phyloP scores from a whole-genome alignment of 495 filamentous ascomycete genomes.

The Amorphotheca resinae region DNA sequence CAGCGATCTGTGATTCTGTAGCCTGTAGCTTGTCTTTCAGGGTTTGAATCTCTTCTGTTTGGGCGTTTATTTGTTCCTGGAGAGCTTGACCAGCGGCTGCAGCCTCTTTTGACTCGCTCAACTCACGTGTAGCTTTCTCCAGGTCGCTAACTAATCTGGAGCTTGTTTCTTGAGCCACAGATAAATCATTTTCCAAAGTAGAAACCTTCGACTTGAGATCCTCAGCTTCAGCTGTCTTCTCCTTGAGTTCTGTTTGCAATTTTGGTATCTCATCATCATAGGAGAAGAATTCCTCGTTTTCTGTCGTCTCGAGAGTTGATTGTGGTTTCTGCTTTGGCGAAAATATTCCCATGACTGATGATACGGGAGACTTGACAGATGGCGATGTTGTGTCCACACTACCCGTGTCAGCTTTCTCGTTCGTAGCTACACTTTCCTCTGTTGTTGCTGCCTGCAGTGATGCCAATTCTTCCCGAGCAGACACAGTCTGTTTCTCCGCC shows the following conservation, averaged over 20 bases:
- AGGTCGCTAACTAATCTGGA: conserved; percentile 29
- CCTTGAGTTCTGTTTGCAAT: conserved; percentile 46
- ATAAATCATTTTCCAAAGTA: conserved; percentile 29
- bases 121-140: conserved; percentile 32
- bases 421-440: conserved; percentile 7
- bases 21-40: conserved; percentile 32
- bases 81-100: conserved; percentile 25
- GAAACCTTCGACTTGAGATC: conserved; percentile 49
- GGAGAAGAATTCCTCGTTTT: conserved; percentile 74
- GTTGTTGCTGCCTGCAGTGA: conserved; percentile 13
- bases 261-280: conserved; percentile 67
- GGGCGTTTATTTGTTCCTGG: conserved; percentile 12
- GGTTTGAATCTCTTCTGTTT: conserved; percentile 12
- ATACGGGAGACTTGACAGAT: conserved; percentile 26
- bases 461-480: conserved; percentile 19
- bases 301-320: conserved; percentile 29
- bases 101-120: conserved; percentile 43
- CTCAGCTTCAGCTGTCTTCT: conserved; percentile 51
- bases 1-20: conserved; percentile 30
- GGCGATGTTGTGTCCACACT: conserved; percentile 14
- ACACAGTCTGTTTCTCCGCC: conserved; percentile 42
- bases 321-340: conserved; percentile 34
- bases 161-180: conserved; percentile 27
- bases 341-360: conserved; percentile 30
- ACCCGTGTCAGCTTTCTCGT: conserved; percentile 21